Percentiles rank a stretch among this genome's conserved stretches.
Conservation (phyloP, 768 basidiomycete species). For the Russula vinacea region DNA sequence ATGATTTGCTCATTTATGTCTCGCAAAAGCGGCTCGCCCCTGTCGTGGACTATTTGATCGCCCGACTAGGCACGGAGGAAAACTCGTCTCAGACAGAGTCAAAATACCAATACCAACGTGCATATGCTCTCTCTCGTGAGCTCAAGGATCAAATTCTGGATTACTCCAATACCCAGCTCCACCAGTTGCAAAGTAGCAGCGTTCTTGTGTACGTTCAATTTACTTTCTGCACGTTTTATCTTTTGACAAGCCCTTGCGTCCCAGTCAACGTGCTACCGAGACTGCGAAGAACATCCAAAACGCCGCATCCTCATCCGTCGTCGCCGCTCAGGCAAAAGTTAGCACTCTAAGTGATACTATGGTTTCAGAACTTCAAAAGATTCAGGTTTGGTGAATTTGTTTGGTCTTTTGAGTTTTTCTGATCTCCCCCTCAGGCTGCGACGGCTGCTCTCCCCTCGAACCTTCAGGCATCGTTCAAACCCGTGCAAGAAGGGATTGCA, state of each 20-base stretch:
- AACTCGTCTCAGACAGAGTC: constrained; percentile 49
- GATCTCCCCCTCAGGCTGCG: constrained; percentile 43
- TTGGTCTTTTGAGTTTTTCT: background rate
- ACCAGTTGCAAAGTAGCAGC: constrained; percentile 64
- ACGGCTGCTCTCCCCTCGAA: constrained; percentile 50
- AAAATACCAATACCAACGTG: constrained; percentile 79
- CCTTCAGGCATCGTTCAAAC: constrained; percentile 58
- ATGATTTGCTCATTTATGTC: constrained; percentile 29
- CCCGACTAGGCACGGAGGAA: constrained; percentile 47
- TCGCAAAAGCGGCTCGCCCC: constrained; percentile 60
- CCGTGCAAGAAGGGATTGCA: constrained; percentile 54
- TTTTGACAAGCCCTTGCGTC: constrained; percentile 15
- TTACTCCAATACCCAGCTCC: constrained; percentile 69
- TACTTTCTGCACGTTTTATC: background rate
- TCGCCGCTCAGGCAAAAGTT: constrained; percentile 54
- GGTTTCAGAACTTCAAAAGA: constrained; percentile 61
- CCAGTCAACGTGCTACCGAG: constrained; percentile 65
- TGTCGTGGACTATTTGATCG: constrained; percentile 62
- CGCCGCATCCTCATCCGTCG: constrained; percentile 55
- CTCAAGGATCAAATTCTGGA: constrained; percentile 59
- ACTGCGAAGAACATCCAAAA: constrained; percentile 62
- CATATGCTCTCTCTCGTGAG: constrained; percentile 58
- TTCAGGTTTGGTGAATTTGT: constrained; percentile 39
- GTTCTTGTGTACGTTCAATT: constrained; percentile 52
- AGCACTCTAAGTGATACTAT: constrained; percentile 62